These are phyloP conservation scores for Paramecium octaurelia DNA, from an alignment of 73 alveolate genomes.

Conservation along the genomic window DNA sequence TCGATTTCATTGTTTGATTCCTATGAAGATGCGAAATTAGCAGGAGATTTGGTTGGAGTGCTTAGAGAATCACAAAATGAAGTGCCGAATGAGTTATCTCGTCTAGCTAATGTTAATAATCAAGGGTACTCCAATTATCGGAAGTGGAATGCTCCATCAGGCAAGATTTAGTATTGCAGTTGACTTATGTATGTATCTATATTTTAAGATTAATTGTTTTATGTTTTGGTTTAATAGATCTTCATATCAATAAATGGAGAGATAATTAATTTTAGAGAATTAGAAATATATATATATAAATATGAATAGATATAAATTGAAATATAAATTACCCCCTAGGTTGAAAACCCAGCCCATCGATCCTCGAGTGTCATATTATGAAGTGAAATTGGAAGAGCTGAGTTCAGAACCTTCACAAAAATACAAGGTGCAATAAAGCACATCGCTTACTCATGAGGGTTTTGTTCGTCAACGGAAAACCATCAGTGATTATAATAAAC, in stretches of 20 bases:
- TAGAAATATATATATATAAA: not conserved
- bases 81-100: constrained; percentile 6
- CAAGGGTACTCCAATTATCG: not conserved
- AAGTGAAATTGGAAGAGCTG: not conserved
- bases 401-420: not conserved
- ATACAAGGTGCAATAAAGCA: not conserved
- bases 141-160: constrained; percentile 35
- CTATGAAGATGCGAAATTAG: constrained; percentile 44
- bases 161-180: not conserved
- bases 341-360: not conserved
- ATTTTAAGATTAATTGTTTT: constrained; percentile 66
- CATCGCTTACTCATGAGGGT: not conserved
- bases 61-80: constrained; percentile 14
- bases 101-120: not conserved
- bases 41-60: constrained; percentile 37
- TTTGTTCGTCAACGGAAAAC: constrained; percentile 8
- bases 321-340: not conserved
- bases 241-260: not conserved
- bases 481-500: not conserved
- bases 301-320: not conserved
- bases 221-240: constrained; percentile 71
- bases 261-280: not conserved
- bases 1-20: constrained; percentile 71
- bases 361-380: not conserved
- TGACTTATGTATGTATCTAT: not conserved